A percentile compares a stretch with the other conserved stretches of the same genome.
Evolutionary conservation across 2,329 filamentous ascomycete genomes (phyloP).

Genomic region (Arthrobotrys conoides): DNA sequence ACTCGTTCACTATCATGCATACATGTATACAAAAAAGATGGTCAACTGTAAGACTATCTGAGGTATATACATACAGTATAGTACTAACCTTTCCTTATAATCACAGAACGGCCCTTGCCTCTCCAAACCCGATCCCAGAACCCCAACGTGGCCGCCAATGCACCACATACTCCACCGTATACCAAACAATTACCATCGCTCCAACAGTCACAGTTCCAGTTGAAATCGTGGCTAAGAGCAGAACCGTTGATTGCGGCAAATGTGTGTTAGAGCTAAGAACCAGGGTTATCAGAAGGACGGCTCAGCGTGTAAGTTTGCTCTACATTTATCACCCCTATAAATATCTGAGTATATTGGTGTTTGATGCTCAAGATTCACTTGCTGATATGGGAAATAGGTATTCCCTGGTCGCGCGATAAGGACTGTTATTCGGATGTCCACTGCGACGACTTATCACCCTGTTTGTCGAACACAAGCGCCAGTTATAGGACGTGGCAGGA

Average conservation of each 20-base stretch:
- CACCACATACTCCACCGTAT: neutral
- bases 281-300: neutral
- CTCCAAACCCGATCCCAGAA: conserved; percentile 5
- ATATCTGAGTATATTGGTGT: too few species aligned
- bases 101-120: neutral
- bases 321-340: too few species aligned
- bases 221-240: neutral
- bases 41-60: neutral
- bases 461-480: conserved; percentile 2
- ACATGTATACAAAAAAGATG: too few species aligned
- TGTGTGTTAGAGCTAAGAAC: neutral
- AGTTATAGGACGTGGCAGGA: neutral
- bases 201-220: conserved; percentile 4
- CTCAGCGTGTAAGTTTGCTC: neutral
- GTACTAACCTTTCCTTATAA: neutral
- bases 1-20: neutral
- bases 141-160: neutral
- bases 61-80: too few species aligned
- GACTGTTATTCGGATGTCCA: neutral
- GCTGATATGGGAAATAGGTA: neutral
- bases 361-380: too few species aligned
- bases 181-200: conserved; percentile 1
- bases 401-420: neutral
- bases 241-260: neutral
- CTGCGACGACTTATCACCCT: neutral